Evolutionary conservation across 371 early-diverging fungal genomes (phyloP).

Genomic region (Nematocida homosporus): DNA sequence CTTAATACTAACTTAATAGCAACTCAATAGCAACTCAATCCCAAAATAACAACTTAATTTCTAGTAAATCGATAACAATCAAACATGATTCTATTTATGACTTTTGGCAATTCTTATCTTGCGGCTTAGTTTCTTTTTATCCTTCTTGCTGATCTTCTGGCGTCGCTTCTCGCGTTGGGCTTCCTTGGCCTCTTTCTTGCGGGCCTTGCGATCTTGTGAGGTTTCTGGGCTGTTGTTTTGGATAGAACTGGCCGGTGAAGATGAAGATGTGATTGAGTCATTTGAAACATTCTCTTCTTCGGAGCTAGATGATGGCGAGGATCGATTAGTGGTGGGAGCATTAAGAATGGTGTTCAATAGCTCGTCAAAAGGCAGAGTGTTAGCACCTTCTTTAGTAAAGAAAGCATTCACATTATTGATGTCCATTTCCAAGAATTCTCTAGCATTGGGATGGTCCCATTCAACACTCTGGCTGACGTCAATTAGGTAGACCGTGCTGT

Average conservation of each 20-base stretch:
- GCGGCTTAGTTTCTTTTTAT: slow-evolving; percentile 38
- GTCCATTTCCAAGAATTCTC: slow-evolving; percentile 90
- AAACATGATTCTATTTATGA: slow-evolving; percentile 13
- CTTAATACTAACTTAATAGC: too few species aligned
- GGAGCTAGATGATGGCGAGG: too few species aligned
- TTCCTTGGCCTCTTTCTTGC: slow-evolving; percentile 42
- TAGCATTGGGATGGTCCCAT: slow-evolving; percentile 93
- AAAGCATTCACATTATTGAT: slow-evolving; percentile 86
- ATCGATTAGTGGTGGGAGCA: neutral
- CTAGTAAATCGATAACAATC: too few species aligned
- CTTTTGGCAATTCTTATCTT: slow-evolving; percentile 36
- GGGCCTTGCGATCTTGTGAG: too few species aligned
- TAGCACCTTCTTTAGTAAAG: slow-evolving; percentile 71
- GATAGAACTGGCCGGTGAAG: too few species aligned
- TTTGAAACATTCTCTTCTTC: too few species aligned
- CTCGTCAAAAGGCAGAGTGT: slow-evolving; percentile 38
- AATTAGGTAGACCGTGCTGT: slow-evolving; percentile 71
- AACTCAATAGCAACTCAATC: too few species aligned
- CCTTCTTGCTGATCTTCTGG: slow-evolving; percentile 50
- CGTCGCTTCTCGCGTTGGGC: slow-evolving; percentile 39
- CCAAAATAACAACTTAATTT: too few species aligned
- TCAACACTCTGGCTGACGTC: slow-evolving; percentile 98
- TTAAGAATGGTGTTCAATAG: slow-evolving; percentile 61
- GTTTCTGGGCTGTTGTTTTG: too few species aligned
- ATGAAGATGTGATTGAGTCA: too few species aligned